Evolutionary conservation across 768 basidiomycete species (phyloP).

Genomic region (Tricholomella constricta): DNA sequence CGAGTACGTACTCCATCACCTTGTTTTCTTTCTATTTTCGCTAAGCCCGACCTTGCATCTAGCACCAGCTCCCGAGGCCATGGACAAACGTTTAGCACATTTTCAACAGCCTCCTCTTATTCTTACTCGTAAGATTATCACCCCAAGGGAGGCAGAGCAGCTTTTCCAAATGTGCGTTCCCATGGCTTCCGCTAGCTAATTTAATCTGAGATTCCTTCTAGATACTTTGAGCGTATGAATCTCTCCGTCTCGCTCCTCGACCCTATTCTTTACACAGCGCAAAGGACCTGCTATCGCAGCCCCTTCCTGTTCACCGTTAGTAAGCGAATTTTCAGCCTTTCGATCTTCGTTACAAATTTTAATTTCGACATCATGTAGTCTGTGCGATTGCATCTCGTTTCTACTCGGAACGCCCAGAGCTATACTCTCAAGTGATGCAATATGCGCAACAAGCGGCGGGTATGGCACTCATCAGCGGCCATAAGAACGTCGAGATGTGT

Average conservation of each 20-base stretch:
- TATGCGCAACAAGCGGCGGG: constrained; percentile 79
- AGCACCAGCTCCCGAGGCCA: constrained; percentile 45
- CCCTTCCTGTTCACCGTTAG: constrained; percentile 92
- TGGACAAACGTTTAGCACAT: constrained; percentile 38
- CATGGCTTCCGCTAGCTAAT: neutral
- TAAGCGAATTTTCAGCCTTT: constrained; percentile 41
- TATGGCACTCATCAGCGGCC: constrained; percentile 71
- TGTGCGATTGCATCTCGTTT: constrained; percentile 89
- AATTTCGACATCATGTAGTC: constrained; percentile 43
- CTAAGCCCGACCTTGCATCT: neutral
- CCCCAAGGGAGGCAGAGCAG: constrained; percentile 65
- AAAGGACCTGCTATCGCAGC: constrained; percentile 76
- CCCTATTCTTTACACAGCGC: constrained; percentile 81
- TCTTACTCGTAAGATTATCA: constrained; percentile 62
- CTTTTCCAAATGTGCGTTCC: constrained; percentile 69
- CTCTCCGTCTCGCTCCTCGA: constrained; percentile 78
- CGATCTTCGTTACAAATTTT: neutral
- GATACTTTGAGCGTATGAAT: constrained; percentile 81
- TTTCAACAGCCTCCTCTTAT: constrained; percentile 64
- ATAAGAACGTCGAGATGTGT: constrained; percentile 82
- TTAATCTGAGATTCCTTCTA: constrained; percentile 28
- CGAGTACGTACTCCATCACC: constrained; percentile 34
- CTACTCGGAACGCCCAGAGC: constrained; percentile 65
- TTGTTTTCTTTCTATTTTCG: neutral
- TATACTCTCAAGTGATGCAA: constrained; percentile 73